Evolutionary conservation across 257 asterid species (phyloP).

Genomic region (Buddleja alternifolia): DNA sequence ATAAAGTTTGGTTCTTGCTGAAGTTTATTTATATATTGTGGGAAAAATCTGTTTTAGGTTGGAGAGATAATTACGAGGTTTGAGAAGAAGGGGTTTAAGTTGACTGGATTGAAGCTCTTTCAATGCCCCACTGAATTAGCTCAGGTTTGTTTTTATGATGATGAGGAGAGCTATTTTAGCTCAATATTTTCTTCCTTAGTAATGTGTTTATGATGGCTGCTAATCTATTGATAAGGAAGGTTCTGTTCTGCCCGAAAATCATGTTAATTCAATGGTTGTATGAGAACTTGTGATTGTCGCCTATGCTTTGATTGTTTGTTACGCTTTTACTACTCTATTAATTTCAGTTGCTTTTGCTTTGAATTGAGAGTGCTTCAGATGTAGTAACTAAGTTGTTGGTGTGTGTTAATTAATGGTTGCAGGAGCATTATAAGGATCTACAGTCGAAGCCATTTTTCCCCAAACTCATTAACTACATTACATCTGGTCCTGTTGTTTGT

Average conservation of each 20-base stretch:
- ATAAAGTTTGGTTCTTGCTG: background rate
- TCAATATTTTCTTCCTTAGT: conserved; percentile 6
- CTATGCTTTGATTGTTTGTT: too few relatives aligned
- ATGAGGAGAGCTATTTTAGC: conserved; percentile 20
- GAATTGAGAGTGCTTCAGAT: too few relatives aligned
- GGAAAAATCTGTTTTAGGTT: conserved; percentile 42
- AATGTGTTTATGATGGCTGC: background rate
- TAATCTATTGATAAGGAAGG: too few relatives aligned
- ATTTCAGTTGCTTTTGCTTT: too few relatives aligned
- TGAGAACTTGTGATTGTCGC: too few relatives aligned
- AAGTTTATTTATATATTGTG: conserved; percentile 5
- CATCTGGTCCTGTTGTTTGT: conserved; percentile 94
- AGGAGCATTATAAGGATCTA: conserved; percentile 94
- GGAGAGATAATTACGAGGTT: conserved; percentile 92
- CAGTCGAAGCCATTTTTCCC: conserved; percentile 87
- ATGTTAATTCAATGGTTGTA: too few relatives aligned
- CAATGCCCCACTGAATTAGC: conserved; percentile 85
- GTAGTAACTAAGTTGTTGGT: background rate
- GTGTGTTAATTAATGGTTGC: conserved; percentile 14
- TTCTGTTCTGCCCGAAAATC: background rate
- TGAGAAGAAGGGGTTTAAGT: conserved; percentile 93
- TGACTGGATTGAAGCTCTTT: conserved; percentile 82
- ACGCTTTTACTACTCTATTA: too few relatives aligned
- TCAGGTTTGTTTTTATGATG: conserved; percentile 51
- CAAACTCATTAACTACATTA: conserved; percentile 74